Base-by-base conservation (phyloP, 768 basidiomycete species). In the Saitozyma sp. region DNA sequence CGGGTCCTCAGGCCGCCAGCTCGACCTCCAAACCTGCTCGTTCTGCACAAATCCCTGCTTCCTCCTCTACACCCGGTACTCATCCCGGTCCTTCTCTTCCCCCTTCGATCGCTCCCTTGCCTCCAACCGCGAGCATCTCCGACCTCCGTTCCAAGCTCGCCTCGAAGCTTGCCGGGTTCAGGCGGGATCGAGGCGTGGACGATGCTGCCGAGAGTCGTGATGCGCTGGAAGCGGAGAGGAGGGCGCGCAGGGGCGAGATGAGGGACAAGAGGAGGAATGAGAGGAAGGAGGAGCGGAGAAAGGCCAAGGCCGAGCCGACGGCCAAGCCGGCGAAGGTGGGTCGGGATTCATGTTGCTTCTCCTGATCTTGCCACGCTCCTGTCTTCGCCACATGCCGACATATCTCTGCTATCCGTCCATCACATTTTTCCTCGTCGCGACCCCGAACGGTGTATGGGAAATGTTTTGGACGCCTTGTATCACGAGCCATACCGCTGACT, bases 251-350 rank as follows among this genome's bases (percentile, higher is more conserved):
- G 6, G 93, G 88, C 0, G 86, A 88, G 41, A 83, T 96, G 83
- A 84, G 93, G 19, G 94, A 97, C 79, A 85, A 87, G 61, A 82
- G 95, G 68, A 81, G 93, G 74, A 90, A 89, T 73, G 89, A 90
- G 82, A 90, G 90, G 8, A 89, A 84, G 75, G 92, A 93, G 80
- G 89, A 90, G 80, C 89, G 87, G 62, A 80, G 82, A 68, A 83
- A 82, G 14, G 87, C 54, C 11, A 54, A 50, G 54, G 40, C 13
- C 8, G 40, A 40, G 52, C 20, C 89, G 75, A 83, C 88, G 73
- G 69, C 70, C 9, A 71, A 70, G 54, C 65, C 71, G 11, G 79
- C 72, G 16, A 78, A 79, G 71, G 78, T 75, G 54, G 50, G 71
- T 62, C n/a, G n/a, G n/a, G n/a, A n/a, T n/a, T n/a, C n/a, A n/a